Percentiles rank a stretch among this genome's conserved stretches.
Evolutionary conservation across 768 basidiomycete species (phyloP).

Genomic region (Mycena chlorophos): DNA sequence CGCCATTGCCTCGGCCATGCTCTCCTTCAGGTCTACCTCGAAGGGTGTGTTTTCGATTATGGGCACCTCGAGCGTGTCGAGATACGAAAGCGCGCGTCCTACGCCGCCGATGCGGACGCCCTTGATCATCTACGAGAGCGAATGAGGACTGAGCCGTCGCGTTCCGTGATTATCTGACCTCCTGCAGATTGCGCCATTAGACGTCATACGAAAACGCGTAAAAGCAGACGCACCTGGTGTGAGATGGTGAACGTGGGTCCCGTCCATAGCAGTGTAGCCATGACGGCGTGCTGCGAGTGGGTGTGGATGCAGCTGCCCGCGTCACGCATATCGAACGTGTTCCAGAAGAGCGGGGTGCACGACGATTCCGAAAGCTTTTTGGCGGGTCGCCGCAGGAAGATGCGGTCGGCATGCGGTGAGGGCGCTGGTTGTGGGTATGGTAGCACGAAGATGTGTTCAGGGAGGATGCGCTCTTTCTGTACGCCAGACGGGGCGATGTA

Average conservation of each 20-base stretch:
- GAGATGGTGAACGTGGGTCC: slow-evolving; percentile 75
- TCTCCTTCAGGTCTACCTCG: slow-evolving; percentile 85
- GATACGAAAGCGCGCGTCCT: slow-evolving; percentile 75
- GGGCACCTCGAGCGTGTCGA: slow-evolving; percentile 82
- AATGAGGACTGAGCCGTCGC: background rate
- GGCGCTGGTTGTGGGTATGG: slow-evolving; percentile 68
- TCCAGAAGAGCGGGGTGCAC: slow-evolving; percentile 92
- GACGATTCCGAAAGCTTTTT: slow-evolving; percentile 78
- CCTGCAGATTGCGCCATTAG: slow-evolving; percentile 32
- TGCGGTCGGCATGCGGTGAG: slow-evolving; percentile 65
- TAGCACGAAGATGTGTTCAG: slow-evolving; percentile 84
- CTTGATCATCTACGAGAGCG: slow-evolving; percentile 78
- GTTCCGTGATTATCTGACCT: slow-evolving; percentile 32
- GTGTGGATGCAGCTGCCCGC: slow-evolving; percentile 91
- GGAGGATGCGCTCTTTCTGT: slow-evolving; percentile 85
- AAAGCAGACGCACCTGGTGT: slow-evolving; percentile 59
- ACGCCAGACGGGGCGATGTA: slow-evolving; percentile 89
- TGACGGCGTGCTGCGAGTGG: slow-evolving; percentile 87
- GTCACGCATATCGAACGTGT: slow-evolving; percentile 75
- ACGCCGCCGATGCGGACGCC: slow-evolving; percentile 77
- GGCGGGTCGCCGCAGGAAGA: slow-evolving; percentile 75
- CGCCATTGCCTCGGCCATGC: slow-evolving; percentile 84
- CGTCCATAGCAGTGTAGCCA: slow-evolving; percentile 79
- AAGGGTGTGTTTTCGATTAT: slow-evolving; percentile 92
- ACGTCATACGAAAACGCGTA: slow-evolving; percentile 1